phyloP scores from a whole-genome alignment of 1,284 basidiomycete species.

The Bondarzewia mesenterica region DNA sequence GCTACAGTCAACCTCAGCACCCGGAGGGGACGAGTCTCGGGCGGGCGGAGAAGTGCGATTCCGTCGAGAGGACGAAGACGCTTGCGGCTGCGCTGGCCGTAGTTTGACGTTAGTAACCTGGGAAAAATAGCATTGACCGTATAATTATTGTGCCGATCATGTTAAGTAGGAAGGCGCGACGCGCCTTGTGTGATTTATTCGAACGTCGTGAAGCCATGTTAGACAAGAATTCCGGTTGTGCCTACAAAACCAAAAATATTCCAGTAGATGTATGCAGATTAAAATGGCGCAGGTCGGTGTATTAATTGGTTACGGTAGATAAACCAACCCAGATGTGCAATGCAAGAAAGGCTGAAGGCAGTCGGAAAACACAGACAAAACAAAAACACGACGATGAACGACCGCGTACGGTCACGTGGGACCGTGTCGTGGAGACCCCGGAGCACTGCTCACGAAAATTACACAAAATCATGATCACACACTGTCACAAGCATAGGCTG shows the following conservation, averaged over 20 bases:
- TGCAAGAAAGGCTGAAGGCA: not conserved
- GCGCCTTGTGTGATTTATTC: slow-evolving; percentile 5
- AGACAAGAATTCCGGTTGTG: not conserved
- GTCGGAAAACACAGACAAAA: not conserved
- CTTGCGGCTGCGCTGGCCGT: slow-evolving; percentile 2
- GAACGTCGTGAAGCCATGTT: slow-evolving; percentile 1
- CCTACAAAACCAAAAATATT: no score
- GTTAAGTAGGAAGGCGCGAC: not conserved
- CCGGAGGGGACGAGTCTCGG: not conserved
- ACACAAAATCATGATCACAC: no score
- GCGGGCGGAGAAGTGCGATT: slow-evolving; percentile 1
- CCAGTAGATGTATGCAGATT: no score
- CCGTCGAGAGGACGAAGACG: not conserved
- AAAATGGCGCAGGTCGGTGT: no score
- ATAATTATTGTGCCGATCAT: not conserved
- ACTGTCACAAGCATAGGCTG: not conserved
- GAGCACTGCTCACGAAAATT: no score
- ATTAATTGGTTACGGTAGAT: no score
- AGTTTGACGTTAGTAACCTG: slow-evolving; percentile 6
- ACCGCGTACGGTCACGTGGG: not conserved
- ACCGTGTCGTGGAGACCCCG: not conserved
- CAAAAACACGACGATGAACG: not conserved
- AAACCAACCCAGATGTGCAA: no score
- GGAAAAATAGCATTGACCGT: not conserved
- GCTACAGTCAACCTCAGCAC: not conserved